phyloP scores from a whole-genome alignment of 768 basidiomycete species.

The Mycena indigotica region DNA sequence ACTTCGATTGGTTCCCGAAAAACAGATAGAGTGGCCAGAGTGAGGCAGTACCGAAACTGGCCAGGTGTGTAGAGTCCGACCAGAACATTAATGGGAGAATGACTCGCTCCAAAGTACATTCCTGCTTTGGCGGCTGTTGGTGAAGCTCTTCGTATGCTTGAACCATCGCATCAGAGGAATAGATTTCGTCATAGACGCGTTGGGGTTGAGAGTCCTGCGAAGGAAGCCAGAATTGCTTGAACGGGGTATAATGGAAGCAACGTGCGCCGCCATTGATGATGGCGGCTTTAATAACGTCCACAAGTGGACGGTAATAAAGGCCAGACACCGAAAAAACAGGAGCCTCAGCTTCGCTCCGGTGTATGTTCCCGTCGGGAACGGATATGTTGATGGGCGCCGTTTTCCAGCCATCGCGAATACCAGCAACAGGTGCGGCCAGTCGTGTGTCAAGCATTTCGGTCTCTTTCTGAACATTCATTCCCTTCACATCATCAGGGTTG shows the following conservation, averaged over 20 bases:
- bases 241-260: constrained; percentile 27
- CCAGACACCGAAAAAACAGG: constrained; percentile 9
- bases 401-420: constrained; percentile 16
- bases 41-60: constrained; percentile 38
- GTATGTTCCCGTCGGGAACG: constrained; percentile 26
- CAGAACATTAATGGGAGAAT: constrained; percentile 34
- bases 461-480: not conserved
- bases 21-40: constrained; percentile 47
- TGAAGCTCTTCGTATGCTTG: constrained; percentile 25
- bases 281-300: constrained; percentile 12
- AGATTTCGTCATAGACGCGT: constrained; percentile 27
- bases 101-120: constrained; percentile 20
- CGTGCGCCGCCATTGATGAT: constrained; percentile 5
- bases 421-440: not conserved
- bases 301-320: constrained; percentile 19
- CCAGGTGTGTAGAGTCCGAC: constrained; percentile 39
- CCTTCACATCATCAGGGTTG: not conserved
- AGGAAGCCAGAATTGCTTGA: constrained; percentile 27
- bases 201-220: constrained; percentile 9
- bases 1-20: constrained; percentile 47
- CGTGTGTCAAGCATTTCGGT: not conserved
- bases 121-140: constrained; percentile 15
- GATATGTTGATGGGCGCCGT: constrained; percentile 8
- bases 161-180: constrained; percentile 27
- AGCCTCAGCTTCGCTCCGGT: constrained; percentile 6